Base-by-base conservation (phyloP, 2,329 filamentous ascomycete species). In the Sporothrix globosa region DNA sequence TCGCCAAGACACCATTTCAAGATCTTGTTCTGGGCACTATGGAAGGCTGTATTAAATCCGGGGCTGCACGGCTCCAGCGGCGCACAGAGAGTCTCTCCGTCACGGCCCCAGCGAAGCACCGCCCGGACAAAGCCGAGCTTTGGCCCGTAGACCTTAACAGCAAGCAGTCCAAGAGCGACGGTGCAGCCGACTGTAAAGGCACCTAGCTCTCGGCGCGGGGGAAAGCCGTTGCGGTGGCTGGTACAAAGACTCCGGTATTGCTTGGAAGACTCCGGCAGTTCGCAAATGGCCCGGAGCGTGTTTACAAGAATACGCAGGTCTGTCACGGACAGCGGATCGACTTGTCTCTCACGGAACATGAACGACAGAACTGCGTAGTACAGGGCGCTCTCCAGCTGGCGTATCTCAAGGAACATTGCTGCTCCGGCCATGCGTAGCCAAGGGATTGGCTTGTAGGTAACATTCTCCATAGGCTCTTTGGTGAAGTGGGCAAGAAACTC, bases 401-500 rank as follows among this genome's bases (percentile, higher is more conserved):
- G 27, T 11, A 50, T 54, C 6, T 54, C 69, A 14, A 71, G 34
- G 11, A 61, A 71, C 69, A 71, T 53, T 0, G 69, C 58, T 4
- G 69, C 69, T 3, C 46, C 65, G 7, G 69, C 56, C 69, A 71
- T 71, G 46, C 56, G 65, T 54, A 71, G 34, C 69, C 69, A 71
- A 19, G 65, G 65, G 11, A 63, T 46, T 1, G 69, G 69, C 50
- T 65, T 68, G 69, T 68, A 68, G 46, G 68, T 54, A 27, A 27
- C 19, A 2, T 6, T 27, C 11, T 44, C 5, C 54, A 53, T 58
- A 5, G 41, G 21, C 10, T 53, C 63, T 27, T 52, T 52, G 6
- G 52, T 30, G 13, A 67, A 52, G 4, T 67, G 50, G 19, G 54
- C 58, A 13, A 67, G 13, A 9, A 67, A 54, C 27, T 71, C 69